Conservation (phyloP, 345 rosid species). For the Corchorus olitorius region DNA sequence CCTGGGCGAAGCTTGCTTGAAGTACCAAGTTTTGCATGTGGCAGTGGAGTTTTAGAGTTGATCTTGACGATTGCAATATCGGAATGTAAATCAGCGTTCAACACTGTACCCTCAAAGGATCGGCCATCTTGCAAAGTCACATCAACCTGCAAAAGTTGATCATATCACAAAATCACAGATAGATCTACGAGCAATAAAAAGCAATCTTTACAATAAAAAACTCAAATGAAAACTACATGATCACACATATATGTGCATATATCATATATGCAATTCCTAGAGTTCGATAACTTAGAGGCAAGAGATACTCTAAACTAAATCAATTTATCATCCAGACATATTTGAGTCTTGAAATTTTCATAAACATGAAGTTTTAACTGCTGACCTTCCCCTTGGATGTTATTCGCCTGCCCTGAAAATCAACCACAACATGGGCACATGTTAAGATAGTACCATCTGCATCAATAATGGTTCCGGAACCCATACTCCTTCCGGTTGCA, state of each 20-base stretch:
- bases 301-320: neutral
- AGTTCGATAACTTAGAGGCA: constrained; percentile 4
- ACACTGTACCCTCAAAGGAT: constrained; percentile 76
- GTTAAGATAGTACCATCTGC: constrained; percentile 84
- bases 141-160: constrained; percentile 58
- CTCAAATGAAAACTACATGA: neutral
- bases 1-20: constrained; percentile 92
- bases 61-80: constrained; percentile 95
- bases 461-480: constrained; percentile 90
- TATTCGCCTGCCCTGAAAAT: constrained; percentile 51
- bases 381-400: constrained; percentile 70
- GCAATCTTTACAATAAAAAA: neutral
- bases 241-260: neutral
- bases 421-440: constrained; percentile 86
- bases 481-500: constrained; percentile 51
- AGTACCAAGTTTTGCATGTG: constrained; percentile 79
- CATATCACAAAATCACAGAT: neutral
- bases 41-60: constrained; percentile 74
- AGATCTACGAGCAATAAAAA: neutral
- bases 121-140: constrained; percentile 97
- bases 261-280: neutral
- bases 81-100: constrained; percentile 83
- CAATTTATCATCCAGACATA: neutral
- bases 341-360: neutral
- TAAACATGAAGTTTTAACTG: neutral